phyloP scores from a whole-genome alignment of 2,329 filamentous ascomycete genomes.

The Pseudofabraea citricarpa region DNA sequence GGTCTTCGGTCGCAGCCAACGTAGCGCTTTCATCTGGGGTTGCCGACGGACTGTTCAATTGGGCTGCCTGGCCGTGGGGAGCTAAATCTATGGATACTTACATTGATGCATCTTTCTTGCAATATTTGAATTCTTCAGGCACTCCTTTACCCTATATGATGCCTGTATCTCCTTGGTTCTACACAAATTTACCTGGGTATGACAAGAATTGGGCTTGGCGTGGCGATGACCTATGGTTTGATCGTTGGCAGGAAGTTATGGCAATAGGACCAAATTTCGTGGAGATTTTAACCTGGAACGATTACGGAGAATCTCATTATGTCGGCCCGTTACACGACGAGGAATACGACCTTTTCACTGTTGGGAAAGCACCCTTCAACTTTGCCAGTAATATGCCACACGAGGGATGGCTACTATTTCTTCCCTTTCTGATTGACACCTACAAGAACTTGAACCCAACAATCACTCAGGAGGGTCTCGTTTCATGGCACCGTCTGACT shows the following conservation, averaged over 20 bases:
- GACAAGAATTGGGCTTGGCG: constrained; percentile 55
- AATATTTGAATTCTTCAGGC: constrained; percentile 1
- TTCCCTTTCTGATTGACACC: constrained; percentile 31
- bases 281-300: constrained; percentile 40
- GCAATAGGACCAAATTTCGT: constrained; percentile 37
- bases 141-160: constrained; percentile 13
- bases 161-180: constrained; percentile 51
- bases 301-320: constrained; percentile 47
- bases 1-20: constrained; percentile 13
- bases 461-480: constrained; percentile 24
- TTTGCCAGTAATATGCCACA: constrained; percentile 43
- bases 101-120: constrained; percentile 2
- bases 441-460: constrained; percentile 28
- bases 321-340: constrained; percentile 33
- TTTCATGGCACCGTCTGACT: constrained; percentile 31
- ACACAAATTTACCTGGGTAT: constrained; percentile 41
- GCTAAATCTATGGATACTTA: background rate
- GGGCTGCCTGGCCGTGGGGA: constrained; percentile 31
- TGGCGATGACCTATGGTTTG: too few relatives aligned
- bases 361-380: constrained; percentile 28
- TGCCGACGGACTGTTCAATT: constrained; percentile 29
- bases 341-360: background rate
- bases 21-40: background rate
- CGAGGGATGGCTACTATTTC: constrained; percentile 37
- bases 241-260: constrained; percentile 47